Evolutionary conservation across 768 basidiomycete species (phyloP).

Genomic region (Podaxis sp.): DNA sequence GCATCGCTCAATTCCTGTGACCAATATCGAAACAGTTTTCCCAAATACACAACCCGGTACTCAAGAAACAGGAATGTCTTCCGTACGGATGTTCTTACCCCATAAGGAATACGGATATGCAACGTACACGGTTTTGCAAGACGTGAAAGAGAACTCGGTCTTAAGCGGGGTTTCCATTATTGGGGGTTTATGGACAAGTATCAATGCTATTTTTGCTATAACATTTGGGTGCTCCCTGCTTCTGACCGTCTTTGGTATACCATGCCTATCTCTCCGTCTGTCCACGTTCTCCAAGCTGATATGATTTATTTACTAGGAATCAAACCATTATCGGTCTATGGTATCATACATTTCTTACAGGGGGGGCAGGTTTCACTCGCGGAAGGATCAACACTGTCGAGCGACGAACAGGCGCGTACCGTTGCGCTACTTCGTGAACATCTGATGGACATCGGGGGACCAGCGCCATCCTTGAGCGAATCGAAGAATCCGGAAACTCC

Average conservation of each 20-base stretch:
- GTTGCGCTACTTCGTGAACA: background rate
- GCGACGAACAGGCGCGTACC: background rate
- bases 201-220: slow-evolving; percentile 10
- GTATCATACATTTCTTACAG: background rate
- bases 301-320: background rate
- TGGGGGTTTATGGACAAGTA: slow-evolving; percentile 15
- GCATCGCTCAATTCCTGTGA: background rate
- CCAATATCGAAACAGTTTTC: background rate
- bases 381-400: background rate
- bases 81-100: background rate
- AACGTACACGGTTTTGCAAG: background rate
- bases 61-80: background rate
- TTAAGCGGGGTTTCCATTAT: slow-evolving; percentile 9
- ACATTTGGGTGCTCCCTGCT: slow-evolving; percentile 13
- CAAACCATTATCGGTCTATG: slow-evolving; percentile 5
- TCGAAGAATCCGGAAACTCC: no score
- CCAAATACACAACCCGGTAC: background rate
- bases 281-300: no score
- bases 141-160: slow-evolving; percentile 10
- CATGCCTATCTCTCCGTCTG: background rate
- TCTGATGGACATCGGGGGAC: slow-evolving; percentile 6
- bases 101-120: background rate
- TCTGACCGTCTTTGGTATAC: slow-evolving; percentile 9
- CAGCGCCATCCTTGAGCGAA: no score
- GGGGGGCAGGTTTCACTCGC: background rate